phyloP scores from a whole-genome alignment of 306 rosid genomes.

The Benincasa hispida region DNA sequence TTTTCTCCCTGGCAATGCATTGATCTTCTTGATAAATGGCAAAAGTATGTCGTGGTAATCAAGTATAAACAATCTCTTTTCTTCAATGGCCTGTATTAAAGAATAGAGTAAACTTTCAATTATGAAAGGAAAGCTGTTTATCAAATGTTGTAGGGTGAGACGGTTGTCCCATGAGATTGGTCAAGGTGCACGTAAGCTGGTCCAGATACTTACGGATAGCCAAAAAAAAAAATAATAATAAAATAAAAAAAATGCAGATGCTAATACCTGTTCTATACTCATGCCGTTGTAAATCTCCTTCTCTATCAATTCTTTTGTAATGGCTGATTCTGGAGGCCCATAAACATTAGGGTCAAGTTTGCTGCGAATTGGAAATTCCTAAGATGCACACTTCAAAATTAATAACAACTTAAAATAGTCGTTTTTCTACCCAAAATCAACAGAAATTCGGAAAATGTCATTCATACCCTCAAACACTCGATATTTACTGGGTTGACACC shows the following conservation, averaged over 20 bases:
- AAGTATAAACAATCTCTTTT: constrained; percentile 66
- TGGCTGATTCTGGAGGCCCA: constrained; percentile 69
- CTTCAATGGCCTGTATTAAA: constrained; percentile 57
- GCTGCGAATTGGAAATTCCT: constrained; percentile 81
- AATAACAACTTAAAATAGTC: constrained; percentile 4
- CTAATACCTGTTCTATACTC: constrained; percentile 58
- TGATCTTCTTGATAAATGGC: constrained; percentile 77
- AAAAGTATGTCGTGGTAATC: constrained; percentile 71
- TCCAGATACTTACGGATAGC: too few species aligned
- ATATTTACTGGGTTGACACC: constrained; percentile 91
- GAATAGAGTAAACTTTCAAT: constrained; percentile 11
- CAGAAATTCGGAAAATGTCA: constrained; percentile 2
- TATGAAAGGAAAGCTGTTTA: not conserved
- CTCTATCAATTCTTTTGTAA: constrained; percentile 69
- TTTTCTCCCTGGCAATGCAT: constrained; percentile 63
- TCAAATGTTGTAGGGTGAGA: too few species aligned
- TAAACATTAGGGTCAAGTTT: constrained; percentile 55
- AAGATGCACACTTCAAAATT: constrained; percentile 11
- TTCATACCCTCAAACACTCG: constrained; percentile 66
- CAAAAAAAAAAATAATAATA: too few species aligned
- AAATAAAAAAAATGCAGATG: not conserved
- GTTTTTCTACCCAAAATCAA: not conserved
- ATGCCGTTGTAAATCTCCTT: constrained; percentile 67
- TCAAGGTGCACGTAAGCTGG: too few species aligned
- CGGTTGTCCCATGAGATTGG: too few species aligned